Evolutionary conservation across 225 moss, liverwort and hornwort genomes (phyloP).

Genomic region (Pseudisothecium myosuroides): DNA sequence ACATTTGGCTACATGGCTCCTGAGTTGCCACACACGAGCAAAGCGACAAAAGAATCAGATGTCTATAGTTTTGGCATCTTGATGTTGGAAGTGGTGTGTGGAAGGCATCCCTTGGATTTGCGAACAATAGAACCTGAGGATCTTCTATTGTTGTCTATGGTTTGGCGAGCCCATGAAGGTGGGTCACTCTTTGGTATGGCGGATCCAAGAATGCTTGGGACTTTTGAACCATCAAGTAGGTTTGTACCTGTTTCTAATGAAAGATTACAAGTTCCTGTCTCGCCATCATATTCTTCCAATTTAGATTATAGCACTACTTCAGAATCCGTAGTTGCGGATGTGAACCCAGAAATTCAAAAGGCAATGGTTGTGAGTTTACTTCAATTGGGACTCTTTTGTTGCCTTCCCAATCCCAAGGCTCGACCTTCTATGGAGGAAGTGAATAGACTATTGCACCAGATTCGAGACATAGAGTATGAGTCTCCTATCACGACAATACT

Average conservation of each 20-base stretch:
- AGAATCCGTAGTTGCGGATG: neutral
- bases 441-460: neutral
- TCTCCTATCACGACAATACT: fast-evolving
- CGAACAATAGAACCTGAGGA: neutral
- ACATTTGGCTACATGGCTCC: too few species aligned
- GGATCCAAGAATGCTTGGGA: neutral
- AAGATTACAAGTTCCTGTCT: neutral
- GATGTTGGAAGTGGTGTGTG: too few species aligned
- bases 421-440: neutral
- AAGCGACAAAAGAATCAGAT: too few species aligned
- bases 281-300: neutral
- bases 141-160: neutral
- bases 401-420: neutral
- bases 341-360: fast-evolving
- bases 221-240: neutral
- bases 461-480: neutral
- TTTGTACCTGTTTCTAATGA: fast-evolving
- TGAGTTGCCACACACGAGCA: too few species aligned
- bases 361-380: neutral
- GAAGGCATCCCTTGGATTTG: neutral
- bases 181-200: neutral
- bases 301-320: fast-evolving
- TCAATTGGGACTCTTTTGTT: neutral
- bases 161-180: neutral
- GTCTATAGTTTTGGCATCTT: too few species aligned